A percentile compares a stretch with the other conserved stretches of the same genome.
Conservation (phyloP, 2,329 filamentous ascomycete species). For the Aspergillus sp. region DNA sequence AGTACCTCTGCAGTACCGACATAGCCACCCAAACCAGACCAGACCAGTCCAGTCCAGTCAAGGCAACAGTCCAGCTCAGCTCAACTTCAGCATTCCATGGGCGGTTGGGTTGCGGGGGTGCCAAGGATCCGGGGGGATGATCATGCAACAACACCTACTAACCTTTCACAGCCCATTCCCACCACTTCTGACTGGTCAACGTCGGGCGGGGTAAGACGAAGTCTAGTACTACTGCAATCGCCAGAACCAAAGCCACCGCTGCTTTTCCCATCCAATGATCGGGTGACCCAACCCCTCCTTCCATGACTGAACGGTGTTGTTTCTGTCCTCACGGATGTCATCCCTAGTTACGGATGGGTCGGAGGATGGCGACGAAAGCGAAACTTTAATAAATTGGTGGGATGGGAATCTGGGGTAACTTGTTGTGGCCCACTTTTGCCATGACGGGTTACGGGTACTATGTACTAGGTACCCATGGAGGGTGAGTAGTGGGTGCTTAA, state of each 20-base stretch:
- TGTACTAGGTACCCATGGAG: not conserved
- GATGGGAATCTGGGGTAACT: not conserved
- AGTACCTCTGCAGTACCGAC: not conserved
- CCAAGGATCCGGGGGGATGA: conserved; percentile 16
- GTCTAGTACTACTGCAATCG: not conserved
- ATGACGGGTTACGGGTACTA: not conserved
- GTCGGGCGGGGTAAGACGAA: conserved; percentile 11
- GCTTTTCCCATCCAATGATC: not conserved
- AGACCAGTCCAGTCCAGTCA: not conserved
- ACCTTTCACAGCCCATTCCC: not conserved
- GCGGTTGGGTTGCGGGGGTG: conserved; percentile 6
- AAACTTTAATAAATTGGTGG: not conserved
- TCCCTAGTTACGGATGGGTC: not conserved
- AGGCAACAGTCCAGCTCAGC: not conserved
- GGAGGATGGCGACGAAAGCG: not conserved
- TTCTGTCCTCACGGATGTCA: not conserved
- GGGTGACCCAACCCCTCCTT: not conserved
- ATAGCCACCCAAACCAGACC: too few species aligned
- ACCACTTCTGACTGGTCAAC: not conserved
- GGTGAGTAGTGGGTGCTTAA: not conserved
- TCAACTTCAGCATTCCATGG: not conserved
- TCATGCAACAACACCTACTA: not conserved
- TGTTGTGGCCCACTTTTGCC: not conserved
- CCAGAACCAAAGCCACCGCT: conserved; percentile 3
- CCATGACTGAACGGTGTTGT: not conserved